These are phyloP conservation scores for Nyssa sinensis DNA, from an alignment of 148 eudicot genomes.

Conservation along the genomic window DNA sequence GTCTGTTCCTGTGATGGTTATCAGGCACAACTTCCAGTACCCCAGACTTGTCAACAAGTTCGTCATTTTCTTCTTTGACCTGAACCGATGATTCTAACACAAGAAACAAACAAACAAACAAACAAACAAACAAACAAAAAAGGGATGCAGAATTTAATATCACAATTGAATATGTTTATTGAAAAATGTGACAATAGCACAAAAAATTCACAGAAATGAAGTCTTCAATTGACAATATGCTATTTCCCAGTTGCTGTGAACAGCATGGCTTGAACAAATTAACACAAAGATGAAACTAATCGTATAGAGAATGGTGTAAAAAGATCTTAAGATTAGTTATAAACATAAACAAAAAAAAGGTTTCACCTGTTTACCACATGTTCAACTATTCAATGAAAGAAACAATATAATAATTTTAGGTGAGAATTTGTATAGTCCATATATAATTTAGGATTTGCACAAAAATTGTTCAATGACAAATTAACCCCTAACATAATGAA, in stretches of 20 bases:
- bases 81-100: conserved; percentile 44
- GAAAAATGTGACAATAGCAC: not conserved
- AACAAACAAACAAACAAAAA: not conserved
- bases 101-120: conserved; percentile 6
- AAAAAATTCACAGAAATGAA: not conserved
- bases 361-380: not conserved
- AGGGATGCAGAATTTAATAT: not conserved
- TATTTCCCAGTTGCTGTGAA: not conserved
- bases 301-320: not conserved
- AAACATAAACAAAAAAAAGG: not conserved
- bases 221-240: not conserved
- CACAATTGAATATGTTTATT: not conserved
- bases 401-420: too few species aligned
- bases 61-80: conserved; percentile 48
- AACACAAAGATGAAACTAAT: not conserved
- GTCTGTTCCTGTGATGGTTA: conserved; percentile 38
- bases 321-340: not conserved
- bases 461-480: too few species aligned
- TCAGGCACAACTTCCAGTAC: conserved; percentile 36
- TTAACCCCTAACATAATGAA: too few species aligned
- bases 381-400: not conserved
- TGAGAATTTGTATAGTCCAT: too few species aligned
- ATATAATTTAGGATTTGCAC: too few species aligned
- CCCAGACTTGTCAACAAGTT: conserved; percentile 40
- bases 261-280: not conserved